These are phyloP conservation scores for Apiospora kogelbergensis DNA, from an alignment of 2,329 filamentous ascomycete genomes.

Conservation along the genomic window DNA sequence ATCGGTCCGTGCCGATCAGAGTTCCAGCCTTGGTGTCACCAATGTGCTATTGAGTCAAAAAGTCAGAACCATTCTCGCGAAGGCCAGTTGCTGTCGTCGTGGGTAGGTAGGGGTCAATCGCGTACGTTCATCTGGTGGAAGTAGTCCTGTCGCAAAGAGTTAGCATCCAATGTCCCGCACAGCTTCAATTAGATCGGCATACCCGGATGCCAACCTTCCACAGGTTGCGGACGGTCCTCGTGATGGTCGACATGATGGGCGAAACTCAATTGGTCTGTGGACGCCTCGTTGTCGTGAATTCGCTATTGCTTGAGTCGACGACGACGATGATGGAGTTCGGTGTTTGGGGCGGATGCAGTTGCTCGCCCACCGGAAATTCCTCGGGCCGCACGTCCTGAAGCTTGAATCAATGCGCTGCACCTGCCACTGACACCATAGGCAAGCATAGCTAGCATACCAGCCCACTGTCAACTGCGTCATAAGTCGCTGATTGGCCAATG, in stretches of 20 bases:
- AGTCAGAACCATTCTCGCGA: conserved; percentile 16
- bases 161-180: conserved; percentile 28
- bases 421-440: not conserved
- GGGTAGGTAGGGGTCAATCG: conserved; percentile 27
- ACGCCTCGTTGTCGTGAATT: conserved; percentile 15
- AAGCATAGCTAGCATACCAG: not conserved
- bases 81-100: conserved; percentile 19
- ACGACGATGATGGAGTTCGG: conserved; percentile 27
- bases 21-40: conserved; percentile 92
- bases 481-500: conserved; percentile 2
- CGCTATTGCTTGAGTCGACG: conserved; percentile 4
- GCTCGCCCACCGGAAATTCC: conserved; percentile 7
- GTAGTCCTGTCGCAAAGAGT: conserved; percentile 66
- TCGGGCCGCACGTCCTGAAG: not conserved
- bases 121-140: conserved; percentile 90
- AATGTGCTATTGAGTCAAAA: conserved; percentile 49
- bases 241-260: conserved; percentile 81
- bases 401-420: not conserved
- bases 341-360: conserved; percentile 19
- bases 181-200: conserved; percentile 23
- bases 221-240: conserved; percentile 83
- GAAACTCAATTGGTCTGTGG: conserved; percentile 32
- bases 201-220: conserved; percentile 89
- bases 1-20: conserved; percentile 81
- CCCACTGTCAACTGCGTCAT: not conserved